Evolutionary conservation across 2,329 filamentous ascomycete species (phyloP).

Genomic region (Exophiala xenobiotica): DNA sequence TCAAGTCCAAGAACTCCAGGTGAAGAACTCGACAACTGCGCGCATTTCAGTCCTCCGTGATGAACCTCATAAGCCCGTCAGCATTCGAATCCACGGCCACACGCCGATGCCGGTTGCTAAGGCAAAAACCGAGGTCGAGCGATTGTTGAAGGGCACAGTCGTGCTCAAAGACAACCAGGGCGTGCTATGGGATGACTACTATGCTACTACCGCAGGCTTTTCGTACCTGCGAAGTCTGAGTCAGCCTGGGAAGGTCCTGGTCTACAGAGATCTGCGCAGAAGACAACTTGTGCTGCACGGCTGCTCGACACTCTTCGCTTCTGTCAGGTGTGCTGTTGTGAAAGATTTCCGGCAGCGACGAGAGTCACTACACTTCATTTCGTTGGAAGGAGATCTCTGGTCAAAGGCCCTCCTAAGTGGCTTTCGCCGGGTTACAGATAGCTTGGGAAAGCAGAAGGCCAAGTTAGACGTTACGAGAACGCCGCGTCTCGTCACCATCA

Average conservation of each 20-base stretch:
- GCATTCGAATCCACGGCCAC: neutral
- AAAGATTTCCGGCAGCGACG: neutral
- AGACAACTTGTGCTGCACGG: constrained; percentile 10
- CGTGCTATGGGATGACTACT: constrained; percentile 17
- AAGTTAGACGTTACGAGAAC: neutral
- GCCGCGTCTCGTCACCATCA: neutral
- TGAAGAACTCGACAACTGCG: constrained; percentile 1
- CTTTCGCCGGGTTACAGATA: constrained; percentile 1
- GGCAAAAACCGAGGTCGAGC: constrained; percentile 5
- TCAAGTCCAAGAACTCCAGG: constrained; percentile 5
- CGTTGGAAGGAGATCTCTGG: constrained; percentile 6
- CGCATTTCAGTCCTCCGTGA: neutral
- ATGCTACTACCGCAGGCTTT: constrained; percentile 6
- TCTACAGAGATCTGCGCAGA: constrained; percentile 10
- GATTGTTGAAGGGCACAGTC: constrained; percentile 8
- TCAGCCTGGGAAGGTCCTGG: constrained; percentile 5
- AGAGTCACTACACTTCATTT: neutral
- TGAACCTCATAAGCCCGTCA: neutral
- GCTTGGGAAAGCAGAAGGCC: constrained; percentile 7
- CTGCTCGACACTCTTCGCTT: constrained; percentile 4
- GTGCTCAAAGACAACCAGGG: constrained; percentile 6
- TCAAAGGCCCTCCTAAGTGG: constrained; percentile 4
- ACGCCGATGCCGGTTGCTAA: no score
- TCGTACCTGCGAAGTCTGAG: constrained; percentile 1
- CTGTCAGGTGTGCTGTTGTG: constrained; percentile 3